phyloP scores from a whole-genome alignment of 495 filamentous ascomycete genomes.

The Thermochaetoides thermophila region DNA sequence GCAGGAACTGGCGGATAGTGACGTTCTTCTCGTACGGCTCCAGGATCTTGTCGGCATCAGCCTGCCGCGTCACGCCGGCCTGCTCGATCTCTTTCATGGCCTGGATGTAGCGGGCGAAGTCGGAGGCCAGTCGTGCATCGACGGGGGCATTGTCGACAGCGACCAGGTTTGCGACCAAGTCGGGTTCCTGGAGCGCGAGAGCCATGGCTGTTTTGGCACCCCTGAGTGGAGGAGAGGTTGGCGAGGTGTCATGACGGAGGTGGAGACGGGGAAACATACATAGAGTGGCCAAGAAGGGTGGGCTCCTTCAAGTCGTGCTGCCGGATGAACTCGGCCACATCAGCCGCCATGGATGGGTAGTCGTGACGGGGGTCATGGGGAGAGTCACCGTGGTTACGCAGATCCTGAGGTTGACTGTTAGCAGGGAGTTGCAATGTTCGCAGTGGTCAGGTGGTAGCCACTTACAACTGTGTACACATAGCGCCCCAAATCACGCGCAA shows the following conservation, averaged over 20 bases:
- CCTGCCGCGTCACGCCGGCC: slow-evolving; percentile 45
- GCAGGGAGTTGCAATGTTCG: neutral
- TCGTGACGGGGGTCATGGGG: slow-evolving; percentile 64
- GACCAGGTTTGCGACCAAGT: slow-evolving; percentile 52
- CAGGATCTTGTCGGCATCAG: slow-evolving; percentile 70
- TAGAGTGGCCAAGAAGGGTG: slow-evolving; percentile 86
- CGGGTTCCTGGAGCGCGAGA: slow-evolving; percentile 54
- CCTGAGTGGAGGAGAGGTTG: slow-evolving; percentile 27
- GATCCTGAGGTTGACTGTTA: slow-evolving; percentile 42
- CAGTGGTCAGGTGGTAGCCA: slow-evolving; percentile 1
- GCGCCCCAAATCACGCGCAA: slow-evolving; percentile 69
- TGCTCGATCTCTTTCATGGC: slow-evolving; percentile 76
- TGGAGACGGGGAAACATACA: slow-evolving; percentile 38
- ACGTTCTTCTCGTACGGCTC: slow-evolving; percentile 59
- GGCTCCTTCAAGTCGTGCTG: slow-evolving; percentile 53
- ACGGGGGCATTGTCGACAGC: slow-evolving; percentile 89
- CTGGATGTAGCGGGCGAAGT: slow-evolving; percentile 68
- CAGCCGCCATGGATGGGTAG: slow-evolving; percentile 75
- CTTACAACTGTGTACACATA: slow-evolving; percentile 72
- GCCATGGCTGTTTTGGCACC: slow-evolving; percentile 93
- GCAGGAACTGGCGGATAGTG: slow-evolving; percentile 75
- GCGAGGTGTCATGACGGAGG: neutral
- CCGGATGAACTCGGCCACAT: slow-evolving; percentile 68
- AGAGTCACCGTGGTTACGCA: slow-evolving; percentile 89
- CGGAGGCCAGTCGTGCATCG: slow-evolving; percentile 53